Conservation (phyloP, 2,329 filamentous ascomycete genomes). For the Orbilia quercus region DNA sequence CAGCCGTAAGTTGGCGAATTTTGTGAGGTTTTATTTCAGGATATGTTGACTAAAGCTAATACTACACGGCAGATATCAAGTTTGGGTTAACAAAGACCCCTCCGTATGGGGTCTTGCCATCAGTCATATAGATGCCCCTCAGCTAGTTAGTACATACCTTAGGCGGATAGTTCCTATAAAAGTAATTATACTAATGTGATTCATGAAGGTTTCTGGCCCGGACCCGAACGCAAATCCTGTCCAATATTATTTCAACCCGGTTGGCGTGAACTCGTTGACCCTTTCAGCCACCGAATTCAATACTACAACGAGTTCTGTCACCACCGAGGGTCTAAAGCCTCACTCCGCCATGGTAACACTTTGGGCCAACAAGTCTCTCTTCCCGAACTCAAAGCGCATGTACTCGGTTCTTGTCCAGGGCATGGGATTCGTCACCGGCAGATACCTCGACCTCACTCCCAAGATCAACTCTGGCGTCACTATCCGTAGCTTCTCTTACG, state of each 20-base stretch:
- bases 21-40: too few relatives aligned
- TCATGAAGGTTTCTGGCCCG: conserved; percentile 68
- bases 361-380: conserved; percentile 65
- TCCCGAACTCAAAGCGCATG: conserved; percentile 69
- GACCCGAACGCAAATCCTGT: conserved; percentile 70
- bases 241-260: conserved; percentile 81
- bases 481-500: conserved; percentile 73
- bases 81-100: conserved; percentile 75
- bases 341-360: conserved; percentile 77
- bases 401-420: conserved; percentile 88
- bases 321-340: conserved; percentile 68
- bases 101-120: conserved; percentile 81
- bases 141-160: conserved; percentile 67
- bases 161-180: too few relatives aligned
- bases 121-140: conserved; percentile 75
- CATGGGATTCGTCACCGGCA: conserved; percentile 84
- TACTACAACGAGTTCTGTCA: conserved; percentile 68
- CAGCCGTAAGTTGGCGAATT: conserved; percentile 67
- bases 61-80: conserved; percentile 80
- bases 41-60: too few relatives aligned
- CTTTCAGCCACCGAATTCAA: conserved; percentile 82
- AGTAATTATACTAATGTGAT: too few relatives aligned
- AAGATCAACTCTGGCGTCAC: conserved; percentile 78
- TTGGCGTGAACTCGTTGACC: conserved; percentile 82
- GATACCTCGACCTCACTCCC: conserved; percentile 78